Conservation (phyloP, 2,329 filamentous ascomycete species). For the Thielaviopsis populi region DNA sequence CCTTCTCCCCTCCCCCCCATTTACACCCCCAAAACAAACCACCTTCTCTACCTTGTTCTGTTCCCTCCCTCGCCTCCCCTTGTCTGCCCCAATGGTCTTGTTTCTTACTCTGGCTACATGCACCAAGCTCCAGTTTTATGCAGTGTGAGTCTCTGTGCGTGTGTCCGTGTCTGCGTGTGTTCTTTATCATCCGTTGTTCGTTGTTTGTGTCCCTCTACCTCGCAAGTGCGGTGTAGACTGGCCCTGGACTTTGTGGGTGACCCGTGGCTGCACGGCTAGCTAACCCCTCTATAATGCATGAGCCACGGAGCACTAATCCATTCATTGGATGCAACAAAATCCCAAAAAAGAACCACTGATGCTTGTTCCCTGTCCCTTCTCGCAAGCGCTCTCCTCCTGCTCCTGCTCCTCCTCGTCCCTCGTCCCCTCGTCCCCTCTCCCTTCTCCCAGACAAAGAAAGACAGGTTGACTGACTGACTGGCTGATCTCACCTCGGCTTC, state of each 20-base stretch:
- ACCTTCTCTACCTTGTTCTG: not conserved
- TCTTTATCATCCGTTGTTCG: not conserved
- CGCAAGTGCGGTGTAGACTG: conserved; percentile 15
- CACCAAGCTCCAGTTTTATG: not conserved
- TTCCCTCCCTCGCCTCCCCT: not conserved
- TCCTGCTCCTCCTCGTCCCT: not conserved
- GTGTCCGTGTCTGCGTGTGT: not conserved
- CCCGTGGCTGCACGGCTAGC: conserved; percentile 13
- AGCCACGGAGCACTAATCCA: conserved; percentile 15
- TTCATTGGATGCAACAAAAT: conserved; percentile 1
- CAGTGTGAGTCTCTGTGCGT: conserved; percentile 1
- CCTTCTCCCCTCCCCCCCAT: too few species aligned
- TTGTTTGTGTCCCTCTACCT: not conserved
- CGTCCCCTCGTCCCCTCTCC: not conserved
- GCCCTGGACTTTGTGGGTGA: not conserved
- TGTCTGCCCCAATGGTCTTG: not conserved
- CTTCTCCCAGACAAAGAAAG: conserved; percentile 1
- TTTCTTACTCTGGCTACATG: not conserved
- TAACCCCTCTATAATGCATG: conserved; percentile 17
- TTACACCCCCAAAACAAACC: not conserved
- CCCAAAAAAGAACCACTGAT: not conserved
- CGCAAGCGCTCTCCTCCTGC: not conserved
- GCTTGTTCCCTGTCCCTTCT: not conserved
- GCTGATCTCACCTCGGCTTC: conserved; percentile 18
- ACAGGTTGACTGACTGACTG: conserved; percentile 6